Evolutionary conservation across 371 early-diverging fungal species (phyloP), one percentile per base, ranked within the genome.

Genomic region (Actinomucor elegans): DNA sequence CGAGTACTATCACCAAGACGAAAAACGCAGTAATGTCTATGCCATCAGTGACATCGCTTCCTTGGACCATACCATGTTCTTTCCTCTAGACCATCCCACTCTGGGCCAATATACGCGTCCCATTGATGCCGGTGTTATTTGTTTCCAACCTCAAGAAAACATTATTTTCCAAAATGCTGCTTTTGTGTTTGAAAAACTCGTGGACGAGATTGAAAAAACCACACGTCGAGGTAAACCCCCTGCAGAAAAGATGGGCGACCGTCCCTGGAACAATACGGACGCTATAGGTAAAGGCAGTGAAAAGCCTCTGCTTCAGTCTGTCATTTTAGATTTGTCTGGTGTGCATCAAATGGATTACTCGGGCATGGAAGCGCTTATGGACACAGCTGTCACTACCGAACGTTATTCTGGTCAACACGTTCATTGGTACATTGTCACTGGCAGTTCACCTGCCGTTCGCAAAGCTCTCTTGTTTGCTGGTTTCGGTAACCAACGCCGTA

Each of bases 311-410:
- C 67, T 92, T 11, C 74, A 81, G 5, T 87, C 93, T 0, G 58
- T 94, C 18, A 66, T 94, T 17, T 71, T 94, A n/a, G 93, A 93
- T 61, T 78, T 94, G 43, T 75, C 88, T 1, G 84, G 84, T 10
- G 93, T 92, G 11, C 87, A 88, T 47, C 71, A 77, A 28, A 79
- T 93, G 59, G 95, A 94, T 53, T 79, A 84, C 24, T 87, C 93
- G 1, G 94, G 91, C 26, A 64, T 88, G 42, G 92, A 92, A 55
- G 77, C 80, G 12, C 73, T 93, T 20, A 55, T 72, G 6, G 75
- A 75, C 33, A 49, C 67, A 5, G 76, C 76, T 1, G 63, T 71
- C 2, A 67, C 71, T 48, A 68, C 72, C 0, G 73, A 76, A 5
- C 71, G 79, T 1, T 66, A 70, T 24, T 34, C 66, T 9, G 71